These are phyloP conservation scores for Globisporangium ultimum DNA, from an alignment of 352 stramenopile genomes.

Conservation along the genomic window DNA sequence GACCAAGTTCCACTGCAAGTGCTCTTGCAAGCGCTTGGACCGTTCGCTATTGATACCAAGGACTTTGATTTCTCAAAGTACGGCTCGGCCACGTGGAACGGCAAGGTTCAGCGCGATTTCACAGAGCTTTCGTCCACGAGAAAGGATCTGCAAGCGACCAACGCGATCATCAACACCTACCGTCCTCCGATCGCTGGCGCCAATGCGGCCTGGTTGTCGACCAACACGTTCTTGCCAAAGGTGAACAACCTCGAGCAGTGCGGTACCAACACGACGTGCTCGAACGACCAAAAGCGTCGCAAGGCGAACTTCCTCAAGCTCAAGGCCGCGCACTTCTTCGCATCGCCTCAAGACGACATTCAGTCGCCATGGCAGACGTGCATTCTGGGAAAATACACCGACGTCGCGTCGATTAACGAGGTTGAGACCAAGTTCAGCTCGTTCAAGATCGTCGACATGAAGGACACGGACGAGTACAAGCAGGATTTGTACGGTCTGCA, in stretches of 20 bases:
- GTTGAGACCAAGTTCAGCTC: constrained; percentile 25
- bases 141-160: constrained; percentile 15
- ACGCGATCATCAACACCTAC: constrained; percentile 23
- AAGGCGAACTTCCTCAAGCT: constrained; percentile 32
- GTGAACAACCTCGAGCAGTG: constrained; percentile 31
- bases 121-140: constrained; percentile 13
- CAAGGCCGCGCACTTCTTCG: constrained; percentile 40
- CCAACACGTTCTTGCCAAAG: constrained; percentile 21
- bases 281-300: constrained; percentile 17
- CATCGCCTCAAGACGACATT: constrained; percentile 30
- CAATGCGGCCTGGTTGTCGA: constrained; percentile 11
- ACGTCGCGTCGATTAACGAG: constrained; percentile 20
- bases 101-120: constrained; percentile 34
- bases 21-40: constrained; percentile 19
- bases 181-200: constrained; percentile 17
- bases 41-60: constrained; percentile 12
- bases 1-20: constrained; percentile 12
- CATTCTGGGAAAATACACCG: constrained; percentile 31
- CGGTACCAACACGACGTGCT: constrained; percentile 12
- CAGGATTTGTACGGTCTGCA: constrained; percentile 33
- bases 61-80: constrained; percentile 37
- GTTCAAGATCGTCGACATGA: constrained; percentile 27
- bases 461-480: constrained; percentile 31
- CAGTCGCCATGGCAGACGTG: constrained; percentile 35
- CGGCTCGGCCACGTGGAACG: constrained; percentile 14